Base-by-base conservation (phyloP, 495 filamentous ascomycete genomes). In the Polyplosphaeria fusca region DNA sequence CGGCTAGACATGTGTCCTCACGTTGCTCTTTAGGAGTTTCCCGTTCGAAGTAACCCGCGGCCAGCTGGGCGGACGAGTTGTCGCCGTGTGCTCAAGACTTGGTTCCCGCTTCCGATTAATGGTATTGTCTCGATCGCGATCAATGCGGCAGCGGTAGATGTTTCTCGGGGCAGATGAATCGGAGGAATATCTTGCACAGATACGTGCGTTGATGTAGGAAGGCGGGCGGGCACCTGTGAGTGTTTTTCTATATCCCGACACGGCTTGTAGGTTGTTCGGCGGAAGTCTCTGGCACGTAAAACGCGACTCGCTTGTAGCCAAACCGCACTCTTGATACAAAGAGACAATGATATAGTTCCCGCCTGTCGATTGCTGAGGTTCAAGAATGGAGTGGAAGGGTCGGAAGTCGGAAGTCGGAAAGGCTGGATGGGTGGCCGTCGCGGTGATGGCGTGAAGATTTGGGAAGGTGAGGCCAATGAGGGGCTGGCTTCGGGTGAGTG, bases 201-300 rank as follows among this genome's bases (percentile, higher is more conserved):
- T 46, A 9, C 18, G 9, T 22, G 22, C 30, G 44, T 50, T 20
- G 59, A 42, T 45, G 3, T 13, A 35, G 51, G 39, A 39, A 55
- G 20, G 42, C 47, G 19, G 20, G 30, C 22, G 46, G 51, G 18
- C 48, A 45, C 38, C 26, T 19, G 14, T 48, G n/a, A n/a, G n/a
- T n/a, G n/a, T 25, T 39, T 60, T 52, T 62, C 38, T 57, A 57
- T 32, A 41, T 37, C 27, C n/a, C 35, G 24, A 26, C 13, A 26
- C 24, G 41, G 40, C 47, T 57, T 57, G 57, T 52, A 45, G 32
- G 41, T 16, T 24, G 41, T 16, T 24, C 19, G 22, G 46, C 57
- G 48, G 57, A 61, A 61, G 38, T 44, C 32, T 65, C 51, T 61
- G 52, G 62, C 27, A 49, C 51, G 57, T 57, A 38, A 55, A 55